Base-by-base conservation (phyloP, 768 basidiomycete genomes). In the Gyrodon lividus region DNA sequence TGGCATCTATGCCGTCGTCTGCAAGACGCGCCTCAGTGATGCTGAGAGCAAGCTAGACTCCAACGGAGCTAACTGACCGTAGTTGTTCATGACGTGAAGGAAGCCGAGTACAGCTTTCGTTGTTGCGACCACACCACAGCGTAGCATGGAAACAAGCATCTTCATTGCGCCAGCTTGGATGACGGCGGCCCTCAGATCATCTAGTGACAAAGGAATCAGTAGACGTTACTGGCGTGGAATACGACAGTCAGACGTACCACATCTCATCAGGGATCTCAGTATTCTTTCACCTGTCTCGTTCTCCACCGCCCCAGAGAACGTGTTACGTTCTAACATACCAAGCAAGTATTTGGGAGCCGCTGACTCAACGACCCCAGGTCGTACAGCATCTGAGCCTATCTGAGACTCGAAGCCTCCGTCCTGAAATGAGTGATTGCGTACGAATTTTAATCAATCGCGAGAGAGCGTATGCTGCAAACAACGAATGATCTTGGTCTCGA, bases 161-260 rank as follows among this genome's bases (percentile, higher is more conserved):
- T 22, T 13, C 10, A 24, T 24, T 50, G 4, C 45, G 3, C 43
- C 30, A 13, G 48, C 48, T 31, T 33, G 4, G 20, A 46, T 9
- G 17, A 50, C 14, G n/a, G 43, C 43, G 13, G 48, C 48, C 43
- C 48, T 50, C 4, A 50, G 26, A 9, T 46, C 48, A 50, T 46
- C 48, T 50, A 13, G 43, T 5, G n/a, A 23, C 16, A n/a, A n/a
- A 20, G 13, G 16, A 13, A 14, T 35, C 14, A 35, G 43, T 33
- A 31, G 17, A 33, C 3, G 45, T 24, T 9, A 3, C 5, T 12
- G 22, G 22, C 6, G 33, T 2, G 43, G 6, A 28, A 9, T 28
- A 28, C 4, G 30, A 50, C 16, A 46, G 13, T 22, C 48, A 10
- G 28, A 10, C 10, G 23, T 17, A 50, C 48, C 48, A 9, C 31